Evolutionary conservation across 1,139 yeast species (phyloP).

Genomic region (Saccharomyces hybrid): DNA sequence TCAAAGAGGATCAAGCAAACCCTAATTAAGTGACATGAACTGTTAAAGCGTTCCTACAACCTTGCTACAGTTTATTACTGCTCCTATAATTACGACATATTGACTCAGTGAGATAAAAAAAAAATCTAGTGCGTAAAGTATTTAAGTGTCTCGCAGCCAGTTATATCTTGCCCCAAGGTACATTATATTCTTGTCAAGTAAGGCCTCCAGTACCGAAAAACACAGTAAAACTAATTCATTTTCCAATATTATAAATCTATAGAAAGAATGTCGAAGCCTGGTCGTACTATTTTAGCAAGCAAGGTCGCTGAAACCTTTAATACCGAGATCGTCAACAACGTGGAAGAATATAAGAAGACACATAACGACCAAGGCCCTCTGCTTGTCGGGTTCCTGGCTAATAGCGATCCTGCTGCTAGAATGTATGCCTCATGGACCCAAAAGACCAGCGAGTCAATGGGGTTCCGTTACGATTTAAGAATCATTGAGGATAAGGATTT

Average conservation of each 20-base stretch:
- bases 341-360: constrained; percentile 36
- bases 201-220: neutral
- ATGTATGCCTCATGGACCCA: constrained; percentile 96
- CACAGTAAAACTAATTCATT: neutral
- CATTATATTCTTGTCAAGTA: neutral
- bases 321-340: constrained; percentile 60
- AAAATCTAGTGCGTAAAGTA: neutral
- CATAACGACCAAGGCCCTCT: constrained; percentile 44
- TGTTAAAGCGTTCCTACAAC: neutral
- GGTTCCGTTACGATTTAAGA: constrained; percentile 75
- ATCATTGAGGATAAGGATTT: constrained; percentile 65
- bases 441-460: constrained; percentile 78
- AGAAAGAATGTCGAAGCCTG: constrained; percentile 34
- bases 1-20: neutral
- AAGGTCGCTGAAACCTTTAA: constrained; percentile 76
- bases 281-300: constrained; percentile 80
- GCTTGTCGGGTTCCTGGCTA: constrained; percentile 86
- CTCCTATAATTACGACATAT: neutral
- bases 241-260: neutral
- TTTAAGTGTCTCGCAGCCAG: neutral
- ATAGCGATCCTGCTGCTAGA: constrained; percentile 87
- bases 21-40: neutral
- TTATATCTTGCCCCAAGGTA: neutral
- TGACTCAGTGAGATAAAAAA: neutral
- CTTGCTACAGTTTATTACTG: neutral